Percentiles rank a stretch among this genome's conserved stretches.
These are phyloP conservation scores for Hypoxylon fuscum DNA, from an alignment of 495 filamentous ascomycete genomes.

Conservation along the genomic window DNA sequence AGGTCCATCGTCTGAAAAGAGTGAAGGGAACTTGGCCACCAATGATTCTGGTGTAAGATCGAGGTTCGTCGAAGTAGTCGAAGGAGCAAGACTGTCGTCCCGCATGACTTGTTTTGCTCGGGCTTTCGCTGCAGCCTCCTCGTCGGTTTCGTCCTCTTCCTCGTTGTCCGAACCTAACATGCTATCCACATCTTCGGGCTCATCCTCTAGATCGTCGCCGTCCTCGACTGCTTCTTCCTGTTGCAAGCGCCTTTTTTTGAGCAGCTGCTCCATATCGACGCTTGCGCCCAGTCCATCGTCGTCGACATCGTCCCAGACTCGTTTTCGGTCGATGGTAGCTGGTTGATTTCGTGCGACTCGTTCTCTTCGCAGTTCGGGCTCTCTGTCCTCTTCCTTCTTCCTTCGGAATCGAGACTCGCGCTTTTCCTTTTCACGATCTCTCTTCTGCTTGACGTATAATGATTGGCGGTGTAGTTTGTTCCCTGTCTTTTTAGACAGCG, in stretches of 20 bases:
- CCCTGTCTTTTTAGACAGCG: conserved; percentile 36
- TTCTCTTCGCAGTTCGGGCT: conserved; percentile 77
- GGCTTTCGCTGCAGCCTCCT: conserved; percentile 48
- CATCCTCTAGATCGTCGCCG: conserved; percentile 54
- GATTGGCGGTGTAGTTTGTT: conserved; percentile 83
- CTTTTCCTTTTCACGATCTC: conserved; percentile 71
- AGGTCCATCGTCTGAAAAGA: conserved; percentile 73
- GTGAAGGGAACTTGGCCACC: conserved; percentile 78
- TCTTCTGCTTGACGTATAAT: conserved; percentile 78
- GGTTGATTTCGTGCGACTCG: conserved; percentile 82
- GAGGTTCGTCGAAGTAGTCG: conserved; percentile 74
- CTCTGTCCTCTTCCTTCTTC: conserved; percentile 83
- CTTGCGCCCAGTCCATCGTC: conserved; percentile 78
- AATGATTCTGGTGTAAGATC: conserved; percentile 75
- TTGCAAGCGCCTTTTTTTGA: conserved; percentile 64
- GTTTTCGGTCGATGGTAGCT: conserved; percentile 84
- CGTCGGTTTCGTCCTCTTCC: conserved; percentile 56
- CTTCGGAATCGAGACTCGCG: conserved; percentile 79
- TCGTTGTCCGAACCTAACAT: conserved; percentile 71
- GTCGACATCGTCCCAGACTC: conserved; percentile 92
- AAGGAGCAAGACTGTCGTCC: conserved; percentile 55
- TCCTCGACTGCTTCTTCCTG: conserved; percentile 66
- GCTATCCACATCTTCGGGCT: conserved; percentile 74
- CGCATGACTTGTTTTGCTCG: conserved; percentile 63
- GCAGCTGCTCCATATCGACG: conserved; percentile 80